Evolutionary conservation across 2,329 filamentous ascomycete genomes (phyloP).

Genomic region (Trichophyton mentagrophytes): DNA sequence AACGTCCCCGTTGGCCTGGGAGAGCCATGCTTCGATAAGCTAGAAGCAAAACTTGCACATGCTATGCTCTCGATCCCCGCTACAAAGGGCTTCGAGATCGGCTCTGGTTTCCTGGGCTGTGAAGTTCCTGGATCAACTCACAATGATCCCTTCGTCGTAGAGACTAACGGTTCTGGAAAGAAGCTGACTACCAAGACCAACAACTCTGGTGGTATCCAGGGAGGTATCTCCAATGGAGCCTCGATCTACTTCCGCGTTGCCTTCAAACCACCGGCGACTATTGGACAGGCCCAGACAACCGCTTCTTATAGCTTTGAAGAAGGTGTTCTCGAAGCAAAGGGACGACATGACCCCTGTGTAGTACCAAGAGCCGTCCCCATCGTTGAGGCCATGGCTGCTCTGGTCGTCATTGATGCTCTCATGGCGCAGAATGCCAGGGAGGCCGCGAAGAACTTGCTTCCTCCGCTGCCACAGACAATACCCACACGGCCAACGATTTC

Average conservation of each 20-base stretch:
- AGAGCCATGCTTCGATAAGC: constrained; percentile 90
- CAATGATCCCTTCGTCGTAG: constrained; percentile 69
- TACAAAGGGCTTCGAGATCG: constrained; percentile 90
- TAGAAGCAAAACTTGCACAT: constrained; percentile 81
- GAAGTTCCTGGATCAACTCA: constrained; percentile 78
- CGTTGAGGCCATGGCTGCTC: constrained; percentile 72
- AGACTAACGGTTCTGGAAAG: constrained; percentile 27
- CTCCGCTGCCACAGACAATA: constrained; percentile 27
- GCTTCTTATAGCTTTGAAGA: constrained; percentile 63
- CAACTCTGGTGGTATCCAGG: constrained; percentile 89
- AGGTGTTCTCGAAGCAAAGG: constrained; percentile 78
- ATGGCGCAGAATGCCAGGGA: constrained; percentile 63
- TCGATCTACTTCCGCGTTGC: constrained; percentile 88
- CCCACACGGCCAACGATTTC: constrained; percentile 23
- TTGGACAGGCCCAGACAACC: constrained; percentile 76
- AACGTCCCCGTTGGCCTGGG: constrained; percentile 76
- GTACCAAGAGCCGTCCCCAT: constrained; percentile 67
- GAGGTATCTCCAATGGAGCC: constrained; percentile 86
- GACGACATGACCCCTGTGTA: constrained; percentile 86
- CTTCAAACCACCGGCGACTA: constrained; percentile 92
- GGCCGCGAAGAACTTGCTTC: constrained; percentile 35
- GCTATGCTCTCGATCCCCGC: constrained; percentile 93
- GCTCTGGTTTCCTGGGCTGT: constrained; percentile 79
- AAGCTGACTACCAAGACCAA: constrained; percentile 79
- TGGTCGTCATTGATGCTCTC: constrained; percentile 77